A percentile compares a stretch with the other conserved stretches of the same genome.
Conservation (phyloP, 768 basidiomycete genomes). For the Mrakia frigida region DNA sequence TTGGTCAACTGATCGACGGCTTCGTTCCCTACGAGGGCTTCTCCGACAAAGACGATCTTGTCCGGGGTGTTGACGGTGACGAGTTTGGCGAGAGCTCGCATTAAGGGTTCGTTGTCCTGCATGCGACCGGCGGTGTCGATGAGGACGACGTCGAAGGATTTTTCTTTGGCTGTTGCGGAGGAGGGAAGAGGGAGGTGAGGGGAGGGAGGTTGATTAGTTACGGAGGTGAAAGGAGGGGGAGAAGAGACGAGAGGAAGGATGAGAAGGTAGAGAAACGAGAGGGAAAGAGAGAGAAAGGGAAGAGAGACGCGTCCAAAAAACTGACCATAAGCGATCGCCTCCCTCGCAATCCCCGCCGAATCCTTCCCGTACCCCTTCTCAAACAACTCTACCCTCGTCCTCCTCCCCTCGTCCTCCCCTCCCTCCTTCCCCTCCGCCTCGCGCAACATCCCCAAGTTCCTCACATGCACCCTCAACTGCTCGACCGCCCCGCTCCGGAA, state of each 20-base stretch:
- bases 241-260: background rate
- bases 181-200: constrained; percentile 20
- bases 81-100: constrained; percentile 98
- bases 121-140: constrained; percentile 98
- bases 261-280: background rate
- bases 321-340: constrained; percentile 84
- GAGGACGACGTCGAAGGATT: constrained; percentile 90
- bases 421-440: constrained; percentile 59
- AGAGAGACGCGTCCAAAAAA: constrained; percentile 1
- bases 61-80: constrained; percentile 91
- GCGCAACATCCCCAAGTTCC: constrained; percentile 80
- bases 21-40: constrained; percentile 96
- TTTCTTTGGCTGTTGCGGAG: constrained; percentile 62
- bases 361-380: constrained; percentile 98
- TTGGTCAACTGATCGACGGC: constrained; percentile 96
- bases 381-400: constrained; percentile 75
- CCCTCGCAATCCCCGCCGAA: constrained; percentile 94
- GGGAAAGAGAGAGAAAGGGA: background rate
- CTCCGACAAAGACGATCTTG: constrained; percentile 96
- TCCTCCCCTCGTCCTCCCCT: no score
- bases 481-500: constrained; percentile 98
- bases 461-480: constrained; percentile 91
- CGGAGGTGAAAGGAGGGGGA: constrained; percentile 2
- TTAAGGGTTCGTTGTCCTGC: constrained; percentile 99
- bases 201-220: background rate